phyloP scores from a whole-genome alignment of 2,329 filamentous ascomycete species.

The Ascochyta clinopodiicola region DNA sequence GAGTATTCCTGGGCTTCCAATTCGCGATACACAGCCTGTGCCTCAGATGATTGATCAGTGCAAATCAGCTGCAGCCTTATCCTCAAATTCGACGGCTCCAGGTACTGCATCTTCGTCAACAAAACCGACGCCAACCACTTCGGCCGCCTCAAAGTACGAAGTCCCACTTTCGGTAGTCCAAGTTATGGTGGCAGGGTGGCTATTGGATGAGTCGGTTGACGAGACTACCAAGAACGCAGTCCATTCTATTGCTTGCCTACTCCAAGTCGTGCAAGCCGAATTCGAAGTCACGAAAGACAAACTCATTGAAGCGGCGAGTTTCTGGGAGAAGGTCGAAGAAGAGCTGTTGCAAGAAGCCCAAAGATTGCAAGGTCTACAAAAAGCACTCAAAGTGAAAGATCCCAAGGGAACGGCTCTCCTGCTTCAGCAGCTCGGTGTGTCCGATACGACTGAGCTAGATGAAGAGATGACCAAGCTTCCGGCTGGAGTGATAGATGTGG shows the following conservation, averaged over 20 bases:
- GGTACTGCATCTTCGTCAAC: background rate
- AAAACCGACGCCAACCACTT: background rate
- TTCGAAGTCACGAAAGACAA: conserved; percentile 17
- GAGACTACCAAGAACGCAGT: conserved; percentile 24
- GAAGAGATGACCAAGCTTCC: conserved; percentile 37
- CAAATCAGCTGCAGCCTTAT: background rate
- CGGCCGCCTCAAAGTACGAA: background rate
- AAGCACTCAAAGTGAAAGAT: conserved; percentile 34
- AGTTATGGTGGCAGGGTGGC: conserved; percentile 35
- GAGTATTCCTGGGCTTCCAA: conserved; percentile 19
- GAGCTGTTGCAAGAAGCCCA: conserved; percentile 34
- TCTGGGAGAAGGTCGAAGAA: conserved; percentile 28
- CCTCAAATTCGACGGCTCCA: no score
- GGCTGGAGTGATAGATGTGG: conserved; percentile 25
- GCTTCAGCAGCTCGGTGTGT: conserved; percentile 31
- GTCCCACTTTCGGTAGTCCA: conserved; percentile 30
- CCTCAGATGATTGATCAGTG: no score
- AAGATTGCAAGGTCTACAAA: conserved; percentile 29
- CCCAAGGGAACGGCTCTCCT: conserved; percentile 34
- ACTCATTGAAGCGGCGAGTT: conserved; percentile 26
- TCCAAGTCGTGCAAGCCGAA: conserved; percentile 24
- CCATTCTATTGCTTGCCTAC: conserved; percentile 25
- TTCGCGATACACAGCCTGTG: background rate
- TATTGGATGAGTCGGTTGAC: conserved; percentile 23
- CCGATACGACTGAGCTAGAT: conserved; percentile 33